Base-by-base conservation (phyloP, 768 basidiomycete genomes). In the Tulasnella sp. region DNA sequence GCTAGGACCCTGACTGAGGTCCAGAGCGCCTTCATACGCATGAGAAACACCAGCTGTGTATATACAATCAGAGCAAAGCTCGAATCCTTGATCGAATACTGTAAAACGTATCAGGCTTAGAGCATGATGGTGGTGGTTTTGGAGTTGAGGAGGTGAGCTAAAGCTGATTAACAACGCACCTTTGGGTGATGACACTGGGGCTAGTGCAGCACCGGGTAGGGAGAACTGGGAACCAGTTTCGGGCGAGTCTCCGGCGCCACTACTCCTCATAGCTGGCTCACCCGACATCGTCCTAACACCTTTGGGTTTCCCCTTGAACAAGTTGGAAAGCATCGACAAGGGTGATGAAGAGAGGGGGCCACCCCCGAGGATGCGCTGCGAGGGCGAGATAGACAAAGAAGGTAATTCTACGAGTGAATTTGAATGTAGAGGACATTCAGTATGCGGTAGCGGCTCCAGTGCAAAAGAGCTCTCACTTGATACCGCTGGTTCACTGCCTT, bases 31-130 rank as follows among this genome's bases (percentile, higher is more conserved):
- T 67, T 84, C 79, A 45, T 86, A 77, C 0, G 88, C 84, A 68
- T 96, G 94, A 43, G 77, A 75, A 24, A 91, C 78, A 11, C 93
- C 93, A 21, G 80, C 83, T 5, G 77, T 73, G 67, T 88, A 85
- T 41, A 97, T 77, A 68, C 93, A 97, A 4, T 74, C 76, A 0
- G 81, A 76, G 69, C 93, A 97, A 29, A 96, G 80, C 69, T 96
- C 93, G 67, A 85, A 95, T 1, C 91, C 92, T 7, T 65, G 51
- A 10, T 58, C 60, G 8, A 52, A 23, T 3, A 58, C 19, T 17
- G 61, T 41, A 15, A 24, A 59, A 5, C 55, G 51, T 44, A 34
- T 26, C 19, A 24, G 47, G n/a, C 26, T 45, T 61, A 7, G 50
- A 5, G 56, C 48, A 26, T 47, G 44, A 2, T 42, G 48, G 17